Base-by-base conservation (phyloP, 257 asterid genomes). In the Rehmannia glutinosa region DNA sequence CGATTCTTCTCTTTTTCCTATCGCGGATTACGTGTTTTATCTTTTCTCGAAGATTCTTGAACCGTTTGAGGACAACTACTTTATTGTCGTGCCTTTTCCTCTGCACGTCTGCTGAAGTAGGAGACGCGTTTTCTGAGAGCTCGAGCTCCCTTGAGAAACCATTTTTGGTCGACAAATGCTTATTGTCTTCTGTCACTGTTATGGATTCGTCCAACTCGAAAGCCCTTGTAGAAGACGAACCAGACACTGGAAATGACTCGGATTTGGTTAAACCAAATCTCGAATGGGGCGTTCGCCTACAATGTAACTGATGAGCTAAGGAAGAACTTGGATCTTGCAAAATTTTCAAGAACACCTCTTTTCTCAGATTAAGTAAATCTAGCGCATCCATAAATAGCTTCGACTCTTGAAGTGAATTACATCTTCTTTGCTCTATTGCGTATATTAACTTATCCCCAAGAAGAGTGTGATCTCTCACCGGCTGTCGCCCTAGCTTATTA, bases 341-440 rank as follows among this genome's bases (percentile, higher is more conserved):
- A 59, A 88, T 86, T 49, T 85, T 84, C 79, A 85, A 9, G 82
- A 92, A 87, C 33, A 93, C 73, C 78, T 93, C 99, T 62, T 85
- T 73, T 74, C 95, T 85, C 71, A 90, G 68, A 66, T 90, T 66
- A 24, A 93, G 88, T 43, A 88, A 78, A 68, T 85, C 95, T 39
- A 90, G 51, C 2, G 97, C 97, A 71, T 88, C 87, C 77, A 86
- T 75, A 47, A 86, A 90, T 6, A 86, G 66, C 84, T 80, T 90
- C 0, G 97, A 90, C 42, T 88, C 95, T 50, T 86, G 87, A 47
- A 64, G 71, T 0, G 95, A 77, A 35, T 83, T 75, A 12, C 38
- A 30, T 68, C 69, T 73, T 9, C 82, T 81, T 0, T 77, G 92
- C 76, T 81, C 87, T 7, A 83, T 74, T 2, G 86, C 82, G 45